Evolutionary conservation across 345 rosid genomes (phyloP).

Genomic region (Salix exigua): DNA sequence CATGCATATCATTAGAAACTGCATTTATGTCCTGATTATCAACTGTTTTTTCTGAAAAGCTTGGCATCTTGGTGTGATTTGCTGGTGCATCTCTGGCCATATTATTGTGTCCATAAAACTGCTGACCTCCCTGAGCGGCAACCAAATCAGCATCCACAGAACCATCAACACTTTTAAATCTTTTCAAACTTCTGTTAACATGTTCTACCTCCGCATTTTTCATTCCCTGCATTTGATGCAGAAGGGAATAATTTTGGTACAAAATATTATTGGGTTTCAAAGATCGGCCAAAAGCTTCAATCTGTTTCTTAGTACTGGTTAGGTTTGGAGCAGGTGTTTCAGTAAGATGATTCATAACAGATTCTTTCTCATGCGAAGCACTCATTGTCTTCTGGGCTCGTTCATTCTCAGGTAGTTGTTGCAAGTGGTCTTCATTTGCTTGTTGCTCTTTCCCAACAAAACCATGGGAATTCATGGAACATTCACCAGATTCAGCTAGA

Average conservation of each 20-base stretch:
- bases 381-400: slow-evolving; percentile 19
- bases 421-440: slow-evolving; percentile 27
- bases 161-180: slow-evolving; percentile 46
- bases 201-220: slow-evolving; percentile 48
- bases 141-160: slow-evolving; percentile 40
- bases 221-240: slow-evolving; percentile 51
- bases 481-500: slow-evolving; percentile 33
- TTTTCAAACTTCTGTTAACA: slow-evolving; percentile 42
- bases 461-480: slow-evolving; percentile 32
- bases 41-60: slow-evolving; percentile 22
- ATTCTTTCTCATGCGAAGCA: slow-evolving; percentile 27
- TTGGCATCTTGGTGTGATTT: slow-evolving; percentile 22
- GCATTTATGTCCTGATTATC: slow-evolving; percentile 31
- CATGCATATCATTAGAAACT: slow-evolving; percentile 31
- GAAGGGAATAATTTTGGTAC: slow-evolving; percentile 41
- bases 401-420: slow-evolving; percentile 23
- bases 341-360: slow-evolving; percentile 22
- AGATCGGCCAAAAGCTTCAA: slow-evolving; percentile 59
- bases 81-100: slow-evolving; percentile 32
- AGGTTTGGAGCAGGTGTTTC: slow-evolving; percentile 30
- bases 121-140: slow-evolving; percentile 38
- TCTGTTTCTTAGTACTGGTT: slow-evolving; percentile 38
- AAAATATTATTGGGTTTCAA: slow-evolving; percentile 41
- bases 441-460: slow-evolving; percentile 37
- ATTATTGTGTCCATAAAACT: slow-evolving; percentile 30